Evolutionary conservation across 257 asterid species (phyloP).

Genomic region (Lithospermum erythrorhizon): DNA sequence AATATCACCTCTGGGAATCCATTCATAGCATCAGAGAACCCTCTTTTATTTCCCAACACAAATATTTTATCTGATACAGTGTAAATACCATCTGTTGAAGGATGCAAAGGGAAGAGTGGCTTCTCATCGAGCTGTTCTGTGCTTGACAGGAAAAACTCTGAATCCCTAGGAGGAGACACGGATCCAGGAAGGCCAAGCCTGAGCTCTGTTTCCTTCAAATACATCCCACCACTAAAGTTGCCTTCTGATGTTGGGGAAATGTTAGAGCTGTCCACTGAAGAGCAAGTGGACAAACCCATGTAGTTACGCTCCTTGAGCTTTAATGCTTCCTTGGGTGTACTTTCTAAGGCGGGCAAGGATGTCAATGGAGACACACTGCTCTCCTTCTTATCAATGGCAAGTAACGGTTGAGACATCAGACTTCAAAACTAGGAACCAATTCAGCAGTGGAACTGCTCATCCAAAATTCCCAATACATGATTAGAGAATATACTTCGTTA

Average conservation of each 20-base stretch:
- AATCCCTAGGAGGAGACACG: slow-evolving; percentile 39
- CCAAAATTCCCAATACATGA: neutral
- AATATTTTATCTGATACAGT: slow-evolving; percentile 19
- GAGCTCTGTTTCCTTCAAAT: slow-evolving; percentile 61
- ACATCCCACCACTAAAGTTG: slow-evolving; percentile 25
- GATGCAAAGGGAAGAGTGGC: slow-evolving; percentile 52
- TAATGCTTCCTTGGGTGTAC: slow-evolving; percentile 28
- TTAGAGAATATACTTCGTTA: slow-evolving; percentile 2
- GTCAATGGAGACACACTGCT: slow-evolving; percentile 36
- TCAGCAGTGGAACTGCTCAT: slow-evolving; percentile 13
- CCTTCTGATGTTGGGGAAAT: slow-evolving; percentile 35
- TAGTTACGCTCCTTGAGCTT: slow-evolving; percentile 52
- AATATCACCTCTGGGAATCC: slow-evolving; percentile 38
- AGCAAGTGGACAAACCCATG: slow-evolving; percentile 60
- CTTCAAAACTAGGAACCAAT: slow-evolving; percentile 13
- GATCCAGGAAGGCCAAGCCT: slow-evolving; percentile 67
- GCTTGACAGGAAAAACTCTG: slow-evolving; percentile 20
- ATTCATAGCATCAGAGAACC: slow-evolving; percentile 62
- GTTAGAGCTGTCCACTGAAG: slow-evolving; percentile 56
- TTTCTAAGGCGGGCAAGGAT: slow-evolving; percentile 40
- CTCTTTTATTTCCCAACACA: slow-evolving; percentile 62
- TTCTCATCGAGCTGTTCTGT: slow-evolving; percentile 42
- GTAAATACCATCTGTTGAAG: slow-evolving; percentile 26
- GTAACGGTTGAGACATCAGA: slow-evolving; percentile 51
- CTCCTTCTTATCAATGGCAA: slow-evolving; percentile 37